A percentile compares a stretch with the other conserved stretches of the same genome.
These are phyloP conservation scores for Apiotrichum gracile DNA, from an alignment of 1,284 basidiomycete genomes.

Conservation along the genomic window DNA sequence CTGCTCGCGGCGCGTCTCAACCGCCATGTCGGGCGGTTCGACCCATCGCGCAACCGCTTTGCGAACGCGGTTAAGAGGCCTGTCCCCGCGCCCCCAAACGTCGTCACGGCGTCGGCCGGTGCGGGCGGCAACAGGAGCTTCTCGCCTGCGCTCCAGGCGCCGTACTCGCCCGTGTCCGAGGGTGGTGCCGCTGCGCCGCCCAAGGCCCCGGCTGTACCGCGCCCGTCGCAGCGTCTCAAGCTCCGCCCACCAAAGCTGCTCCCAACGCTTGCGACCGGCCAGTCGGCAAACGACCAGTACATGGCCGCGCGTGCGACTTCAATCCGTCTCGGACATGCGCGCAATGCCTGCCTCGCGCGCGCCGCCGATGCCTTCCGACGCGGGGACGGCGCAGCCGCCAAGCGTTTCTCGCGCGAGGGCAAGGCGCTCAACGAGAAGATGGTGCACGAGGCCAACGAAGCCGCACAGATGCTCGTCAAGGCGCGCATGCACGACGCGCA, in stretches of 20 bases:
- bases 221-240: constrained; percentile 73
- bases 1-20: constrained; percentile 45
- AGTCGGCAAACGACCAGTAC: constrained; percentile 71
- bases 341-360: constrained; percentile 89
- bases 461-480: constrained; percentile 69
- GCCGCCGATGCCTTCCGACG: constrained; percentile 92
- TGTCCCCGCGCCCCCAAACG: constrained; percentile 23
- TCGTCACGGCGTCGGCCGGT: constrained; percentile 13
- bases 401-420: constrained; percentile 86
- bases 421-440: constrained; percentile 88
- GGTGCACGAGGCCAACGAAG: constrained; percentile 71
- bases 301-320: constrained; percentile 79
- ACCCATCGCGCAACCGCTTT: constrained; percentile 77
- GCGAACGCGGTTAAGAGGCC: constrained; percentile 51
- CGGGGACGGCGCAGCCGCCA: constrained; percentile 90
- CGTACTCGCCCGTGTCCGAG: constrained; percentile 10
- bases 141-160: constrained; percentile 17
- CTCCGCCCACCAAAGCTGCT: constrained; percentile 74
- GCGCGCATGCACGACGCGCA: constrained; percentile 72
- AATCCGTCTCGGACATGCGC: constrained; percentile 81
- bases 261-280: constrained; percentile 80
- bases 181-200: neutral
- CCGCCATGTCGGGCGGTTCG: constrained; percentile 50
- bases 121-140: constrained; percentile 26
- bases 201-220: constrained; percentile 52